Base-by-base conservation (phyloP, 805 yeast species). In the Cephaloascus fragrans region DNA sequence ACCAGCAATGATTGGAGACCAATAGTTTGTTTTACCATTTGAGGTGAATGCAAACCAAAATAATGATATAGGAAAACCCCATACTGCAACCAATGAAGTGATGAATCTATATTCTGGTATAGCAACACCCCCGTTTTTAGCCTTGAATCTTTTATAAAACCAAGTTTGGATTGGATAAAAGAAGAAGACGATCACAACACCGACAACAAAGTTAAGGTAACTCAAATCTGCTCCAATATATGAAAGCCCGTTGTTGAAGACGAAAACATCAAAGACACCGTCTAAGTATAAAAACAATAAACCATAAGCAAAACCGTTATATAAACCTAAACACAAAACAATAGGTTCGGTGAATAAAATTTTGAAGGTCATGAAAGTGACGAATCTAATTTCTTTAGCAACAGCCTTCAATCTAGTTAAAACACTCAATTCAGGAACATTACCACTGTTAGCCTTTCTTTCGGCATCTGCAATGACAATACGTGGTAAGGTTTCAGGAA, bases 401-500 rank as follows among this genome's bases (percentile, higher is more conserved):
- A 50, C 47, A 26, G 37, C 41, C n/a, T n/a, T n/a, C n/a, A n/a
- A n/a, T n/a, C n/a, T n/a, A n/a, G n/a, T n/a, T n/a, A n/a, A n/a
- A n/a, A n/a, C n/a, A n/a, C n/a, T n/a, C n/a, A n/a, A n/a, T 23
- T 23, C 28, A 6, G 28, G 28, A 23, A 23, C 28, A 18, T 45
- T 47, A 18, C 41, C 41, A 34, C 46, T 37, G 8, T 9, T 16
- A 6, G 8, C 33, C 40, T 46, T 37, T 41, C 51, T 47, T 39
- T 47, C 50, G 47, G 56, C 55, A 41, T 50, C 59, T 16, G 52
- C 49, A 39, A 59, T 59, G 18, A 59, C 62, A 29, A 56, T 41
- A 48, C 61, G 55, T 39, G 64, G 62, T 37, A 59, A 45, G n/a
- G 64, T 59, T 42, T 57, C 64, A 29, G 62, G 64, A 14, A 57